phyloP scores from a whole-genome alignment of 2,329 filamentous ascomycete species.

The Parafenestella ontariensis region DNA sequence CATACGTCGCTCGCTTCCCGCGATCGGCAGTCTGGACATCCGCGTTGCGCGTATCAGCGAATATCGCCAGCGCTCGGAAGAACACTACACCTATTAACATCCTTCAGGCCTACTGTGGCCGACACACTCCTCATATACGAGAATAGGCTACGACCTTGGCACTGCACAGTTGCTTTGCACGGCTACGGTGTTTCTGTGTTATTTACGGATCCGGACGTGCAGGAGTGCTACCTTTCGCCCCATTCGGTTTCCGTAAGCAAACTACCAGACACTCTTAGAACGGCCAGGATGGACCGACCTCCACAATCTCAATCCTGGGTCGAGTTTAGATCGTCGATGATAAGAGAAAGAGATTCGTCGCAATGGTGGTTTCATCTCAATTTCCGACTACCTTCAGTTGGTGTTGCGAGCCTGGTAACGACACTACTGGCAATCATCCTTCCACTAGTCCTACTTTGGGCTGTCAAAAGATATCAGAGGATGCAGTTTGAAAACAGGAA shows the following conservation, averaged over 20 bases:
- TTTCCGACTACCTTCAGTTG: not conserved
- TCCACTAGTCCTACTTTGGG: slow-evolving; percentile 13
- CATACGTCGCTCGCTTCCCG: not conserved
- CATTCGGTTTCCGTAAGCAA: slow-evolving; percentile 5
- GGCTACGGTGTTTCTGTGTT: not conserved
- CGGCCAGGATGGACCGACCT: not conserved
- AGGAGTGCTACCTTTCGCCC: not conserved
- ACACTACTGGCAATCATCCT: slow-evolving; percentile 18
- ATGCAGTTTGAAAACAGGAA: slow-evolving; percentile 25
- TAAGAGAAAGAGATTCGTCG: not conserved
- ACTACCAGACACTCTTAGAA: too few relatives aligned
- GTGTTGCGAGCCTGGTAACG: not conserved
- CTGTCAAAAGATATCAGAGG: slow-evolving; percentile 21
- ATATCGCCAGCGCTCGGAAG: not conserved
- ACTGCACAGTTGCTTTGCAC: slow-evolving; percentile 3
- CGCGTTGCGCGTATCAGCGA: not conserved
- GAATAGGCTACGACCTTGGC: slow-evolving; percentile 1
- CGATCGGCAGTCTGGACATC: not conserved
- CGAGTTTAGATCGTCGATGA: not conserved
- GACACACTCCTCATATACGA: not conserved
- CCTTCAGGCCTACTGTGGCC: not conserved
- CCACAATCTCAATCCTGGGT: not conserved
- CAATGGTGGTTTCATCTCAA: not conserved
- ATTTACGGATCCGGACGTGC: slow-evolving; percentile 1
- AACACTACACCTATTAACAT: not conserved